Conservation (phyloP, 352 stramenopile species). For the Plasmopara muralis region DNA sequence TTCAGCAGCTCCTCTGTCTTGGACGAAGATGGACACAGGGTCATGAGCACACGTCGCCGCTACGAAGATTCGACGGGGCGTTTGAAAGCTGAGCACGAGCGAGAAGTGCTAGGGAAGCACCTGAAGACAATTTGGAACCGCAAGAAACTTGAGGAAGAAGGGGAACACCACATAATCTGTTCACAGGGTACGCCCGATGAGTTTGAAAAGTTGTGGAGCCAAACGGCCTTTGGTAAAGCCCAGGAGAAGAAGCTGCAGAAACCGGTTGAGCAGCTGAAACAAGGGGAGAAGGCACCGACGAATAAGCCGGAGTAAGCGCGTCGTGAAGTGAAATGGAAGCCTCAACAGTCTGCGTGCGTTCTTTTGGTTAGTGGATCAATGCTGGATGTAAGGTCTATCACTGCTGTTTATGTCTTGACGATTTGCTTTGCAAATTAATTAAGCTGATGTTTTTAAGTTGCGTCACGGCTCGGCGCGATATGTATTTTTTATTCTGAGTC, state of each 20-base stretch:
- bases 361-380: too few relatives aligned
- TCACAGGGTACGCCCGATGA: conserved; percentile 48
- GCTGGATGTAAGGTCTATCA: too few relatives aligned
- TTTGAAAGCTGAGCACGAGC: conserved; percentile 78
- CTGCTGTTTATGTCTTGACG: too few relatives aligned
- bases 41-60: conserved; percentile 66
- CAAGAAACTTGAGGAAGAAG: conserved; percentile 52
- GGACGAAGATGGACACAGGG: conserved; percentile 54
- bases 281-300: conserved; percentile 15
- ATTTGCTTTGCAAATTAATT: too few relatives aligned
- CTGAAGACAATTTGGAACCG: conserved; percentile 79
- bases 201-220: conserved; percentile 68
- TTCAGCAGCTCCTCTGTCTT: conserved; percentile 67
- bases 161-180: conserved; percentile 57
- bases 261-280: conserved; percentile 27
- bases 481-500: too few relatives aligned
- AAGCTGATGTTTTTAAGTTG: too few relatives aligned
- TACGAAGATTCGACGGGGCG: conserved; percentile 79
- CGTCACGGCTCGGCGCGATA: too few relatives aligned
- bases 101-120: conserved; percentile 48
- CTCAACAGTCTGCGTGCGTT: neutral
- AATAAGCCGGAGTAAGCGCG: conserved; percentile 11
- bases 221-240: conserved; percentile 64
- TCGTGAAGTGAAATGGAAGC: neutral
- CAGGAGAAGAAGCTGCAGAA: conserved; percentile 57